Base-by-base conservation (phyloP, 108 stramenopile genomes). In the Conticribra weissflogii region DNA sequence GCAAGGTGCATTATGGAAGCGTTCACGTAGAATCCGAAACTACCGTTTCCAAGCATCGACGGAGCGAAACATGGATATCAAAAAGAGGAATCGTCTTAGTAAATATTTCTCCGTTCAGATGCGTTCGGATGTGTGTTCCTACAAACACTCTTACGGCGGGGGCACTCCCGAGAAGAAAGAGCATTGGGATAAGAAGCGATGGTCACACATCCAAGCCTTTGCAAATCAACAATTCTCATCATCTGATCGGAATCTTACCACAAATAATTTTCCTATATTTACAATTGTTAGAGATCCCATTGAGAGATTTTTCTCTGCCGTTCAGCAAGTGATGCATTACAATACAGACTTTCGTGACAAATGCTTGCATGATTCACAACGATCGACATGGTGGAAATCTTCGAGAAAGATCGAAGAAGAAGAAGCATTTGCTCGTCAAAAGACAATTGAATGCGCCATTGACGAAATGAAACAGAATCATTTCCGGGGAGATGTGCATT, bases 211-310 rank as follows among this genome's bases (percentile, higher is more conserved):
- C 27, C 68, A 36, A 8, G 58, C 58, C 28, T 59, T 70, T 51
- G 29, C 27, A 29, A n/a, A 59, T 23, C 9, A 23, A 2, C 41
- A 44, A 27, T 46, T 46, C 23, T 27, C 60, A 2, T 62, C 60
- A 1, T 9, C 14, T 44, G 18, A 22, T 22, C 63, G 21, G 9
- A 9, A 53, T 53, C 14, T 19, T 18, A 7, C 16, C 15, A 53
- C 44, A 44, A 36, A 2, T 25, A 8, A 2, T 17, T 70, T 49
- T 50, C 58, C 58, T 0, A 70, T 75, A n/a, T 76, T 76, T 45
- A 76, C 75, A 4, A 24, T 76, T 34, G 68, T 76, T 0, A 67
- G 75, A 7, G 68, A 76, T 76, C 75, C 75, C 18, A 59, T 76
- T 14, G 30, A 61, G 15, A 33, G 75, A 47, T 76, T 76, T 24